Base-by-base conservation (phyloP, 1,284 basidiomycete genomes). In the Puccinia coronata region DNA sequence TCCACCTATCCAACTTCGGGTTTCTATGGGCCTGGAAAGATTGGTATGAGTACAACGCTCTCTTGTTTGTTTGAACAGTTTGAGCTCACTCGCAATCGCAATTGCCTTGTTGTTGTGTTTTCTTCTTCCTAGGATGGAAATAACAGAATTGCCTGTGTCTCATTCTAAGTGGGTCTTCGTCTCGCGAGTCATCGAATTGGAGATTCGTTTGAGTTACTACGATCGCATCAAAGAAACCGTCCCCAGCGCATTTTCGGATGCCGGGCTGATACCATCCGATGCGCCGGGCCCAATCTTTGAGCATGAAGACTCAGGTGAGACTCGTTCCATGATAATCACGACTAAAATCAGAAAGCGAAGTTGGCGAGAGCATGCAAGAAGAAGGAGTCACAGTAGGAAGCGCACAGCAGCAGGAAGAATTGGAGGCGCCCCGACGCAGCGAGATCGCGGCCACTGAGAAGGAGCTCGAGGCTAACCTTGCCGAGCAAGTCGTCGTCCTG, bases 21-120 rank as follows among this genome's bases (percentile, higher is more conserved):
- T 99, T 98, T 88, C 91, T 92, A 84, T 99, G 97, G 97, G 95
- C 96, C n/a, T 99, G 97, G 97, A 95, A 95, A 85, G 97, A 99
- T 89, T 99, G 97, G 96, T 95, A 82, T 63, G 91, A 14, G 12
- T 16, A 53, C 72, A 57, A 5, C 36, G 5, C 25, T 65, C 41
- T 65, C 34, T 49, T 16, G 28, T 34, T 43, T 6, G 2, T 47
- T 41, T 31, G 23, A 6, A 74, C 18, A 87, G 8, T 8, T n/a
- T 57, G 39, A 51, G 43, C 55, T 80, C 43, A 59, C 14, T 82
- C 4, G 3, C 47, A 57, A 16, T n/a, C 20, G 41, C 4, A 16
- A 77, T 84, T 61, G 80, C 78, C 12, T 82, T 23, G n/a, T n/a
- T n/a, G n/a, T n/a, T n/a, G n/a, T n/a, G n/a, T n/a, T n/a, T n/a